phyloP scores from a whole-genome alignment of 177 flowering plant species.

The Vitis hybrid region DNA sequence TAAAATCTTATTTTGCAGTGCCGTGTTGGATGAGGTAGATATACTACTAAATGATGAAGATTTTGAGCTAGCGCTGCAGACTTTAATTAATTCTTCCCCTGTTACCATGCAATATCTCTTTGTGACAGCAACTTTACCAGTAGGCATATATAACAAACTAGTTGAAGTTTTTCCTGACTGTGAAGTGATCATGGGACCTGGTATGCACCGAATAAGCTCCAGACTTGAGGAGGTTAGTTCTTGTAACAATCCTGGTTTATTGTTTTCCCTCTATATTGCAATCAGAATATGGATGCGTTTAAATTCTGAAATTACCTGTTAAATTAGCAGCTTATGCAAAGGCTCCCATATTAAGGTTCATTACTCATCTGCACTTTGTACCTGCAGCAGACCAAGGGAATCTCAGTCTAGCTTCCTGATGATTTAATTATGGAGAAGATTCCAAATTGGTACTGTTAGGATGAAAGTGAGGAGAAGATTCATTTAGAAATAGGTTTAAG shows the following conservation, averaged over 20 bases:
- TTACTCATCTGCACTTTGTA: too few species aligned
- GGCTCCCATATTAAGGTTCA: too few species aligned
- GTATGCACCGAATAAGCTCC: conserved; percentile 85
- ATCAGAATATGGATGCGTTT: background rate
- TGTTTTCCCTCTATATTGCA: too few species aligned
- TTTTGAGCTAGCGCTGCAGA: conserved; percentile 68
- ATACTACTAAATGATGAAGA: conserved; percentile 84
- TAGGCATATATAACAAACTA: conserved; percentile 77
- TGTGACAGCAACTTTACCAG: conserved; percentile 96
- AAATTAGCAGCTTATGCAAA: too few species aligned
- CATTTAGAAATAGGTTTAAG: too few species aligned
- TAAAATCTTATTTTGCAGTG: conserved; percentile 48
- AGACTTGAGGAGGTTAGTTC: conserved; percentile 88
- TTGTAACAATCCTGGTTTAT: background rate
- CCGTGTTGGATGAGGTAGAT: conserved; percentile 92
- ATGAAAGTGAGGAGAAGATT: too few species aligned
- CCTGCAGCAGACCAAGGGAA: too few species aligned
- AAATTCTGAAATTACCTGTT: too few species aligned
- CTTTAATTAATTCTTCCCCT: conserved; percentile 65
- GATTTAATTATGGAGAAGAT: too few species aligned
- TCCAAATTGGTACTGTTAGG: too few species aligned
- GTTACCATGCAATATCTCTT: conserved; percentile 82
- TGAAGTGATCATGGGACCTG: conserved; percentile 88
- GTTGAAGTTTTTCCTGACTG: conserved; percentile 88
- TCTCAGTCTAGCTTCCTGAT: too few species aligned